Base-by-base conservation (phyloP, 2,329 filamentous ascomycete genomes). In the Chaetomium olivaceum region DNA sequence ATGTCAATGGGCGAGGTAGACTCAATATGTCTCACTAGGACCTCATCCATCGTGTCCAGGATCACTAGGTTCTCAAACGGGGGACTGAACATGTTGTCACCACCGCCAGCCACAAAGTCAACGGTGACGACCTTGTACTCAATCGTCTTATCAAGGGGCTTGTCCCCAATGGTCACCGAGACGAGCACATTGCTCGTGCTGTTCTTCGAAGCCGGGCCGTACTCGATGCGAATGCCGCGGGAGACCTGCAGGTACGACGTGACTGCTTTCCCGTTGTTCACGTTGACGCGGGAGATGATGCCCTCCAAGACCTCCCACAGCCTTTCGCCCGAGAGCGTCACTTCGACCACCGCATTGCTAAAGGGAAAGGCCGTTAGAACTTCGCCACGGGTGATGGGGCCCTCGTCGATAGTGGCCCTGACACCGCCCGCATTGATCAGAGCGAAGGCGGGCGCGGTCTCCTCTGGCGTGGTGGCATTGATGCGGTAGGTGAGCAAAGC, bases 341-440 rank as follows among this genome's bases (percentile, higher is more conserved):
- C 75, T 71, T 89, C 85, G 9, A 88, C 86, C 23, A 90, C 80
- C 54, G 86, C 80, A 75, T 90, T 90, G 62, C 85, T 84, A 68
- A 90, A 90, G 48, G 87, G 87, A 76, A 90, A 90, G 0, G 85
- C 81, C 0, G 85, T 89, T 2, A 89, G 78, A 5, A 89, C 83
- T 67, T 88, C 82, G 61, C 87, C 87, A 43, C 86, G 84, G 3
- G 87, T 90, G 72, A 90, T 83, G 61, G 83, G 75, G 11, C 87
- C 88, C 21, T 77, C 74, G 51, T 87, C 85, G 60, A 90, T 90
- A 43, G 83, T 85, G 3, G 87, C 85, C 23, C 87, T 86, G 61
- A 90, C 82, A 31, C 87, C 87, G 16, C 87, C 87, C 1, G 84
- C 83, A 74, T 90, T 90, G 76, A 87, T 84, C 57, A 90, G 75